Evolutionary conservation across 2,329 filamentous ascomycete genomes (phyloP), one percentile per base, ranked within the genome.

Genomic region (Plectosphaerella sp.): DNA sequence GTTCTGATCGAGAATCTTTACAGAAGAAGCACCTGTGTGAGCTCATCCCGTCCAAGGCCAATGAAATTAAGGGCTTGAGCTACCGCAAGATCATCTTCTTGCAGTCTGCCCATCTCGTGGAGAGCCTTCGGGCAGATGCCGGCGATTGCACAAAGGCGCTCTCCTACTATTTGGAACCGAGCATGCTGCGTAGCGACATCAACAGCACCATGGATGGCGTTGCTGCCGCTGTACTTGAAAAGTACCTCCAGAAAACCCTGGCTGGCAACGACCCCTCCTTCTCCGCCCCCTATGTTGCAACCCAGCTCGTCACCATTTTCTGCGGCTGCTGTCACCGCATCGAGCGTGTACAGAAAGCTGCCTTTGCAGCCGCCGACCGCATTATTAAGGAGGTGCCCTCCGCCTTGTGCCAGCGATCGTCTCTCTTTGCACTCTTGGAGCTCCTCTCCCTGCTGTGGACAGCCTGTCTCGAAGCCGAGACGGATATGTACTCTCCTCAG

Each of bases 361-460:
- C 95, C 3, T 86, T 88, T 56, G 74, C 78, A 24, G 94, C 89
- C 59, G 93, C 93, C 0, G 90, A 96, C 65, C 87, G 87, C 53
- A 91, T 99, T 53, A 87, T 99, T 56, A 79, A 76, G 12, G 84
- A 90, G 57, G 86, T 96, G 6, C 94, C 94, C 1, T 97, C 94
- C 4, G 88, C 90, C 3, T 77, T 99, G 15, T 97, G 93, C 64
- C 89, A 97, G 63, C 88, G 89, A 59, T 86, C 87, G 7, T 96
- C 95, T 1, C 76, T 99, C 0, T 99, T 97, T 70, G 91, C 93
- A 2, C 77, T 99, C 15, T 77, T 99, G 10, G 95, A 99, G 67
- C 80, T 99, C 4, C 75, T 99, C 16, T 93, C 91, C 4, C 80
- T 99, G 25, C 91, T 99, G 87, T 99, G 93, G 93, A 84, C 84